Evolutionary conservation across 208 protist genomes (phyloP), one percentile per base, ranked within the genome.

Genomic region (Wallacemonas sp.): DNA sequence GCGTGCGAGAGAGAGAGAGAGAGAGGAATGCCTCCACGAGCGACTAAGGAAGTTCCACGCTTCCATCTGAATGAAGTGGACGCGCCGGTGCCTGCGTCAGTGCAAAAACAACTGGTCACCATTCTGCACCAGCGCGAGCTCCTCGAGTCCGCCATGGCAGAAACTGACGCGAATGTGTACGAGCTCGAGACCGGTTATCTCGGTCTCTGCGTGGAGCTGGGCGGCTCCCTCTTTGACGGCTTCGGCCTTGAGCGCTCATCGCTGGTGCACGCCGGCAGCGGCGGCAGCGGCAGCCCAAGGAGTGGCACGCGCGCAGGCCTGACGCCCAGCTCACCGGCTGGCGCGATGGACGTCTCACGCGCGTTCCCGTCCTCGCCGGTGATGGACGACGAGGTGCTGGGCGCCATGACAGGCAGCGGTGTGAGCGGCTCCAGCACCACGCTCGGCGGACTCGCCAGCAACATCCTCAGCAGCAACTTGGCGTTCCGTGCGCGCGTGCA

Each of bases 151-250:
- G 64, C 54, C 3, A 36, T 94, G 31, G 74, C 77, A 18, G 57
- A 57, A 0, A 32, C 86, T 36, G 85, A 94, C 48, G 57, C 80
- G n/a, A 61, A 69, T 11, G 74, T 94, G 7, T 94, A 92, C 57
- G 77, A 88, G 32, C 39, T 88, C 16, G 85, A 94, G 67, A 83
- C 67, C 33, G 64, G 65, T 14, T 94, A 82, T 39, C 65, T 94
- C 25, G 76, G 77, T 61, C 73, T 84, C 25, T 87, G 78, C 44
- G 75, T 91, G 26, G 78, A 85, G 45, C 64, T 84, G 20, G 84
- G 85, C 41, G 89, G 89, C 11, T 89, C 74, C 38, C 62, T 94
- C 2, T 94, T 92, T 49, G 89, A 94, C 41, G 89, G 85, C 7
- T 94, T 82, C 61, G 85, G 86, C 1, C 45, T 87, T n/a, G 83